Percentiles rank a stretch among this genome's conserved stretches.
These are phyloP conservation scores for Rosa persica DNA, from an alignment of 306 rosid genomes.

Conservation along the genomic window DNA sequence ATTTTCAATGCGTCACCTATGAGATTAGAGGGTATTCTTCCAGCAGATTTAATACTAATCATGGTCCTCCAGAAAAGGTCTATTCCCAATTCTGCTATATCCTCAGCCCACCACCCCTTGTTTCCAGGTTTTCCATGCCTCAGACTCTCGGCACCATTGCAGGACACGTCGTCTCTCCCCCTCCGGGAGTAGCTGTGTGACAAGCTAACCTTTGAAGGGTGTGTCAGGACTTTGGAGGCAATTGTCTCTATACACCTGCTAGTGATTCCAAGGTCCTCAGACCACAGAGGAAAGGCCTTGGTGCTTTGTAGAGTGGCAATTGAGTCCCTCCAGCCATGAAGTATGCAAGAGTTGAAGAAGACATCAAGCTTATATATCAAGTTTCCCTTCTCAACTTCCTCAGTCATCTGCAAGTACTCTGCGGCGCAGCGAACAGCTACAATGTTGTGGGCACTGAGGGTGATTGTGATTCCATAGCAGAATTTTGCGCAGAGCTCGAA, in stretches of 20 bases:
- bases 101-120: slow-evolving; percentile 98
- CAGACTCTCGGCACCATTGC: slow-evolving; percentile 68
- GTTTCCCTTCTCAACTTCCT: slow-evolving; percentile 94
- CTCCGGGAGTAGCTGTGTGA: slow-evolving; percentile 77
- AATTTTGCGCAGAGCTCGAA: slow-evolving; percentile 94
- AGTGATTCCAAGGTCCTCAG: slow-evolving; percentile 82
- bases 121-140: slow-evolving; percentile 50
- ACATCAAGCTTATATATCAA: slow-evolving; percentile 77
- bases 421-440: slow-evolving; percentile 85
- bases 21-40: slow-evolving; percentile 60
- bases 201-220: slow-evolving; percentile 77
- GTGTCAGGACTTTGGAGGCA: slow-evolving; percentile 64
- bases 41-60: slow-evolving; percentile 84
- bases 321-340: slow-evolving; percentile 91
- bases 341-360: slow-evolving; percentile 86
- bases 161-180: slow-evolving; percentile 65
- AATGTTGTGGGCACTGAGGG: slow-evolving; percentile 91
- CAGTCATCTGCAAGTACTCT: slow-evolving; percentile 90
- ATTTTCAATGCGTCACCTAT: slow-evolving; percentile 84
- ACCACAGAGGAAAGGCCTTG: slow-evolving; percentile 66
- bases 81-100: slow-evolving; percentile 84
- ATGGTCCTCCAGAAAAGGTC: slow-evolving; percentile 94
- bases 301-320: slow-evolving; percentile 86
- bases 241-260: slow-evolving; percentile 78
- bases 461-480: slow-evolving; percentile 88